These are phyloP conservation scores for Pestalotiopsis sp. DNA, from an alignment of 2,329 filamentous ascomycete genomes.

Conservation along the genomic window DNA sequence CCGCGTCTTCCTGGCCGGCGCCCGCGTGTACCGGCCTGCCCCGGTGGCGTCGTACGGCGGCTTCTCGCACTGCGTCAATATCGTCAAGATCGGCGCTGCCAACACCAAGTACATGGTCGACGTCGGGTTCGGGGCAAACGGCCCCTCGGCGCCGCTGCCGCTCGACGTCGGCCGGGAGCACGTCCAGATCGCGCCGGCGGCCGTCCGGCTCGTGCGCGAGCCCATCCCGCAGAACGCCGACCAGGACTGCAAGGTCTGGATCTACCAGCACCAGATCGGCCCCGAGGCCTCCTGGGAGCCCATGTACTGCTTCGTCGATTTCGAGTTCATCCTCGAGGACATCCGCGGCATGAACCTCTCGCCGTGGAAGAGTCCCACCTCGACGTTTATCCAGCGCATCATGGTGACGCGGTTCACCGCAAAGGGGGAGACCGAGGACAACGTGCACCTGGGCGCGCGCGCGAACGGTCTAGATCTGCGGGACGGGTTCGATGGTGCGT, in stretches of 20 bases:
- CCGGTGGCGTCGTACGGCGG: constrained; percentile 19
- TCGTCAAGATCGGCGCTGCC: constrained; percentile 17
- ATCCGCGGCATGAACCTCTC: constrained; percentile 39
- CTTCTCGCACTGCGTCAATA: constrained; percentile 29
- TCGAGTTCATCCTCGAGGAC: constrained; percentile 40
- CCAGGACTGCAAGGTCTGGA: constrained; percentile 21
- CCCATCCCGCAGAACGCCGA: constrained; percentile 24
- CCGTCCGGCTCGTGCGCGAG: constrained; percentile 33
- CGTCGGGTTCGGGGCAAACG: constrained; percentile 26
- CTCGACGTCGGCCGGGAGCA: constrained; percentile 13
- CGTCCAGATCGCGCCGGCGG: constrained; percentile 23
- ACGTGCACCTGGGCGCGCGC: constrained; percentile 24
- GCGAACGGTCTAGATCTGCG: constrained; percentile 35
- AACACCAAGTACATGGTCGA: constrained; percentile 21
- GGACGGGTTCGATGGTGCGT: constrained; percentile 29
- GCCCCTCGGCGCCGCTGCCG: constrained; percentile 17
- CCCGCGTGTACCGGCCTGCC: constrained; percentile 21
- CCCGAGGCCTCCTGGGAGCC: constrained; percentile 37
- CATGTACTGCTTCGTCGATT: constrained; percentile 48
- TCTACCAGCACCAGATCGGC: constrained; percentile 23
- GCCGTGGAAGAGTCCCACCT: constrained; percentile 32
- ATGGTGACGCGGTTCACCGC: constrained; percentile 41
- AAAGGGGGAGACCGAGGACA: constrained; percentile 28
- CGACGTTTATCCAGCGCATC: constrained; percentile 38
- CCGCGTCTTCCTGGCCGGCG: constrained; percentile 25